A percentile compares a stretch with the other conserved stretches of the same genome.
phyloP scores from a whole-genome alignment of 164 flowering plant genomes.

The Vitis amurensis region DNA sequence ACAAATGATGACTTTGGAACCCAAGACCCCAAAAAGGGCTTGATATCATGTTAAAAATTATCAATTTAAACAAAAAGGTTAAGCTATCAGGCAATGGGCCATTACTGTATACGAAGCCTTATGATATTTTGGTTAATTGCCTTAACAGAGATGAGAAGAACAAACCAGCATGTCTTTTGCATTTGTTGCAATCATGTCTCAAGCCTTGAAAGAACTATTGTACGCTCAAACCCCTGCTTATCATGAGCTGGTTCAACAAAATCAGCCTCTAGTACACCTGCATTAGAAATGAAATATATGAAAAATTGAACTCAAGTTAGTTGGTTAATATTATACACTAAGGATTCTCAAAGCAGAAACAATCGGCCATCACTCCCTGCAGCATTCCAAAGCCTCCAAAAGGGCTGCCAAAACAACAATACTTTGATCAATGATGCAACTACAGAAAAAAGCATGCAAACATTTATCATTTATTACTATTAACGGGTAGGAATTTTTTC shows the following conservation, averaged over 20 bases:
- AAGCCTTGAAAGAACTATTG: conserved; percentile 73
- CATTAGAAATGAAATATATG: background rate
- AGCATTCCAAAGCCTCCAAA: conserved; percentile 52
- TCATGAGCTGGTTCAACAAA: conserved; percentile 95
- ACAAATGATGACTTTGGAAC: too few relatives aligned
- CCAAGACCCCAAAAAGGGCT: too few relatives aligned
- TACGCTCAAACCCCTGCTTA: conserved; percentile 88
- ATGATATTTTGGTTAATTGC: too few relatives aligned
- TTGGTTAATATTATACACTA: background rate
- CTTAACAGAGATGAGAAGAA: background rate
- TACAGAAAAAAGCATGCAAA: background rate
- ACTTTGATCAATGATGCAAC: background rate
- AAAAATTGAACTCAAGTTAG: conserved; percentile 6
- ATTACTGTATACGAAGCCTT: too few relatives aligned
- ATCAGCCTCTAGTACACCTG: conserved; percentile 86
- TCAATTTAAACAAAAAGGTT: too few relatives aligned
- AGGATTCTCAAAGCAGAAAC: background rate
- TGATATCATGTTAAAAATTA: too few relatives aligned
- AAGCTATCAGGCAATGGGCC: too few relatives aligned
- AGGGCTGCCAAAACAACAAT: conserved; percentile 29
- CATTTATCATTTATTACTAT: too few relatives aligned
- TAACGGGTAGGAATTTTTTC: too few relatives aligned
- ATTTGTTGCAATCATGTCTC: conserved; percentile 48
- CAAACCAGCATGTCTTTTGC: conserved; percentile 76
- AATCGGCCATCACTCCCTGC: conserved; percentile 44